Evolutionary conservation across 176 grass and related monocot genomes (phyloP).

Genomic region (Carex littledalei): DNA sequence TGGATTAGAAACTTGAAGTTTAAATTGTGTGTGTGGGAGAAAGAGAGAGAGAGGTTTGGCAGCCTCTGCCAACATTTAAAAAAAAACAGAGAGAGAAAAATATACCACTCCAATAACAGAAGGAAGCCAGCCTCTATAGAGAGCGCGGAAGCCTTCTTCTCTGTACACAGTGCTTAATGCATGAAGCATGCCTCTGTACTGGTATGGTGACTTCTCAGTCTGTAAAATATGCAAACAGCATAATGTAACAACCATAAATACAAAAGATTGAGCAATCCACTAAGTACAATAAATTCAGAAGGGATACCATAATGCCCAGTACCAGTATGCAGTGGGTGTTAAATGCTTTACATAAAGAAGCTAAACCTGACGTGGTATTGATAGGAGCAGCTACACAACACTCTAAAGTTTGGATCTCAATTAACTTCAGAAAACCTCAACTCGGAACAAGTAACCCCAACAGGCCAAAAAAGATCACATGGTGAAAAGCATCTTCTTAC

Average conservation of each 20-base stretch:
- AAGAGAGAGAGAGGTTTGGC: background rate
- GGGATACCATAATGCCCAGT: background rate
- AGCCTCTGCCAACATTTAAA: no score
- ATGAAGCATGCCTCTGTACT: conserved; percentile 98
- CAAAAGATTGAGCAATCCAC: background rate
- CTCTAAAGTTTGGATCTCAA: background rate
- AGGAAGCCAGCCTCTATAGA: conserved; percentile 99
- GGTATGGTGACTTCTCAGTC: conserved; percentile 89
- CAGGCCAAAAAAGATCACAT: background rate
- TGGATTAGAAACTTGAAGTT: background rate
- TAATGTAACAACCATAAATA: background rate
- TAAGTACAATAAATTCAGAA: background rate
- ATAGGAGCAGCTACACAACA: background rate
- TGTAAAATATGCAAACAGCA: conserved; percentile 24
- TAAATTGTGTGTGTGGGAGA: background rate
- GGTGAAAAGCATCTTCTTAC: background rate
- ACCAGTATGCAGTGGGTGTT: background rate
- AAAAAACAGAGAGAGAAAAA: background rate
- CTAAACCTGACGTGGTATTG: background rate
- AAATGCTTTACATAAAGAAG: background rate
- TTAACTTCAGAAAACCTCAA: background rate
- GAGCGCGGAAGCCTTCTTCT: conserved; percentile 94
- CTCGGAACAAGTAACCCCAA: background rate
- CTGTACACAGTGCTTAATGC: conserved; percentile 84
- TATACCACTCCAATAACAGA: conserved; percentile 98